Percentiles rank a stretch among this genome's conserved stretches.
Evolutionary conservation across 1,139 yeast genomes (phyloP).

Genomic region (Kluyveromyces marxianus): DNA sequence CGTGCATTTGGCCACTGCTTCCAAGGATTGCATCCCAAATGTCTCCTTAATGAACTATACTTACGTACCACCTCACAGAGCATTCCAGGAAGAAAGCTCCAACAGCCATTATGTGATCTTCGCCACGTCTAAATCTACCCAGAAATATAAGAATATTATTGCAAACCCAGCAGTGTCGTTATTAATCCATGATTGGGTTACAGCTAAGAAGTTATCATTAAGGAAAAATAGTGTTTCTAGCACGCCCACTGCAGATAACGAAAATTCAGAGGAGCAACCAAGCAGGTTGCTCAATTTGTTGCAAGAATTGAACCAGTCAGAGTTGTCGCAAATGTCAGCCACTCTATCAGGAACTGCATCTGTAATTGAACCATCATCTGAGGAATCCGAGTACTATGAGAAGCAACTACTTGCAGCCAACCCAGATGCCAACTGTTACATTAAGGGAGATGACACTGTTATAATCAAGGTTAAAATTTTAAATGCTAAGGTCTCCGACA

Average conservation of each 20-base stretch:
- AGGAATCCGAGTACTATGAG: constrained; percentile 49
- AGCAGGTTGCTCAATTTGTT: constrained; percentile 49
- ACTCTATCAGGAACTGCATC: constrained; percentile 68
- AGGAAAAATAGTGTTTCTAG: constrained; percentile 22
- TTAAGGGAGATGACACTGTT: constrained; percentile 54
- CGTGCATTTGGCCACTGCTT: constrained; percentile 76
- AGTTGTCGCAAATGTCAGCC: constrained; percentile 68
- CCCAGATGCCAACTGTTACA: constrained; percentile 64
- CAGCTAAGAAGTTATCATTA: constrained; percentile 40
- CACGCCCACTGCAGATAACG: constrained; percentile 9
- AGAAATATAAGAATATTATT: constrained; percentile 58
- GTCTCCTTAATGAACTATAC: constrained; percentile 87
- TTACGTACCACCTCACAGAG: constrained; percentile 38
- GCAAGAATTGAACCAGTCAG: constrained; percentile 66
- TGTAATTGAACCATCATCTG: constrained; percentile 37
- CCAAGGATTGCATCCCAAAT: constrained; percentile 58
- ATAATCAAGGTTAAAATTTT: constrained; percentile 57
- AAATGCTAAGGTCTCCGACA: constrained; percentile 75
- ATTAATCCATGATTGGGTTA: constrained; percentile 81
- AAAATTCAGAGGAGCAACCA: constrained; percentile 15
- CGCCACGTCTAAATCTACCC: constrained; percentile 62
- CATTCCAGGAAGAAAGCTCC: constrained; percentile 28
- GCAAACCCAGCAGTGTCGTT: constrained; percentile 70
- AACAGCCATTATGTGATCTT: constrained; percentile 47
- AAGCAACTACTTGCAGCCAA: constrained; percentile 50